Conservation (phyloP, 2,329 filamentous ascomycete species). For the Juglanconis sp. region DNA sequence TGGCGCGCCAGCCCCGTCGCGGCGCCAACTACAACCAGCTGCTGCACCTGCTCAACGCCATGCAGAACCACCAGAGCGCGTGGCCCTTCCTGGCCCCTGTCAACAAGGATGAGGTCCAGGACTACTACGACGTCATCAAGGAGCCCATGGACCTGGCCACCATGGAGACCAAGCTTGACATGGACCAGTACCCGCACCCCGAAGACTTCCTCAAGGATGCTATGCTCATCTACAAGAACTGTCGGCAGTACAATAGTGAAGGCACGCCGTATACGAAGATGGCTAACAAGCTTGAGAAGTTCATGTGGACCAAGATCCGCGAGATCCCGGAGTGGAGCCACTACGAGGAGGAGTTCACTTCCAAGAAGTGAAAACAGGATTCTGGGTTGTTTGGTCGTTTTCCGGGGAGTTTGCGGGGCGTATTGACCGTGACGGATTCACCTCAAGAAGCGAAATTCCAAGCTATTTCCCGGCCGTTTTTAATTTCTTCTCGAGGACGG, state of each 20-base stretch:
- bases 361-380: not conserved
- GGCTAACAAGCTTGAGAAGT: conserved; percentile 88
- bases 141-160: conserved; percentile 95
- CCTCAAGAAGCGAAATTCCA: too few species aligned
- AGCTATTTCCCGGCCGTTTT: too few species aligned
- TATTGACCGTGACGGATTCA: too few species aligned
- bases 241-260: conserved; percentile 93
- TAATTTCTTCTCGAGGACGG: too few species aligned
- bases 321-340: conserved; percentile 90
- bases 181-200: conserved; percentile 84
- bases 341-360: conserved; percentile 36
- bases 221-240: conserved; percentile 89
- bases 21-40: conserved; percentile 96
- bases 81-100: conserved; percentile 96
- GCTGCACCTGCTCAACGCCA: conserved; percentile 85
- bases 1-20: conserved; percentile 90
- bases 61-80: conserved; percentile 88
- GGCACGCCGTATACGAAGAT: conserved; percentile 93
- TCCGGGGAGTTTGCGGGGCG: too few species aligned
- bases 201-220: conserved; percentile 92
- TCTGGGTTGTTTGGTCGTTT: not conserved
- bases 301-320: conserved; percentile 91
- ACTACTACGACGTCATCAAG: conserved; percentile 98
- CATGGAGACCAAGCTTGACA: conserved; percentile 94
- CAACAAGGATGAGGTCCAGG: conserved; percentile 92